A percentile compares a stretch with the other conserved stretches of the same genome.
Evolutionary conservation across 345 rosid genomes (phyloP).

Genomic region (Pelargonium nanum): DNA sequence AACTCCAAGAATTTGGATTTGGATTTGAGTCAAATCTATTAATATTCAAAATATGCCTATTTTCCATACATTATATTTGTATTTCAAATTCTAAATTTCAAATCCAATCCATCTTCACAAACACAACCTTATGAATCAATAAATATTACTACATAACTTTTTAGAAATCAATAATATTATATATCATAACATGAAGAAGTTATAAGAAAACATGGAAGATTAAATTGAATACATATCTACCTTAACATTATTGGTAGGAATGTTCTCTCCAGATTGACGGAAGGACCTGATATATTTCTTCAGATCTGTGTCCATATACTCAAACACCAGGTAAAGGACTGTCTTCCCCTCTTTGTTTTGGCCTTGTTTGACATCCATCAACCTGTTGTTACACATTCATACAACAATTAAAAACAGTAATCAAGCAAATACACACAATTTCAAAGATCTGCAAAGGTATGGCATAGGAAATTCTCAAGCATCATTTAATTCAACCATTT

Average conservation of each 20-base stretch:
- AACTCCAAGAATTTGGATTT: too few relatives aligned
- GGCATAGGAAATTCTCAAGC: too few relatives aligned
- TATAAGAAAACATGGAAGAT: neutral
- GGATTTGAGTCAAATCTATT: too few relatives aligned
- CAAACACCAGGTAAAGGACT: constrained; percentile 79
- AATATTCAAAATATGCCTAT: too few relatives aligned
- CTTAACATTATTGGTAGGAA: constrained; percentile 49
- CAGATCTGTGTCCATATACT: constrained; percentile 86
- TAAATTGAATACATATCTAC: constrained; percentile 15
- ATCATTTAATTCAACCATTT: too few relatives aligned
- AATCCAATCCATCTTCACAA: too few relatives aligned
- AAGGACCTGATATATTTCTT: constrained; percentile 73
- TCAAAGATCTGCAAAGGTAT: too few relatives aligned
- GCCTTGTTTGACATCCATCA: constrained; percentile 91
- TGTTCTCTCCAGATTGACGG: constrained; percentile 45
- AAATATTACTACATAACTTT: too few relatives aligned
- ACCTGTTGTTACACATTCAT: constrained; percentile 16
- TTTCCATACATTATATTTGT: too few relatives aligned
- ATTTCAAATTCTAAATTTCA: too few relatives aligned
- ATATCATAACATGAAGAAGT: constrained; percentile 4
- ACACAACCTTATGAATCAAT: too few relatives aligned
- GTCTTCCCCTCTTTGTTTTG: constrained; percentile 84
- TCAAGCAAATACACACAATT: neutral
- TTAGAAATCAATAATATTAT: too few relatives aligned
- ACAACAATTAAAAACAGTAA: neutral